These are phyloP conservation scores for Schizopora paradoxa DNA, from an alignment of 1,284 basidiomycete species.

Conservation along the genomic window DNA sequence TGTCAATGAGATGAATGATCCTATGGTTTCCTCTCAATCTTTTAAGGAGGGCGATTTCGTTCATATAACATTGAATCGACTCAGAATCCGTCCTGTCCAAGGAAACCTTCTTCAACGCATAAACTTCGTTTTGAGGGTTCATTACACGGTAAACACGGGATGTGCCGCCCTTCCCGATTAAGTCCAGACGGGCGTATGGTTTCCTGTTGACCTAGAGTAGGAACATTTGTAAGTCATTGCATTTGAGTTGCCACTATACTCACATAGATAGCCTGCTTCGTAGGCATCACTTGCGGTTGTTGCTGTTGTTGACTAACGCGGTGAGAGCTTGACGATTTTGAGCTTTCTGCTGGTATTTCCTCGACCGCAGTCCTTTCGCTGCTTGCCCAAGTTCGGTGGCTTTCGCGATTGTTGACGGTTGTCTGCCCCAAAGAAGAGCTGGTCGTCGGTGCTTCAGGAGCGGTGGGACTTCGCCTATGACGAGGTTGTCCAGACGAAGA, in stretches of 20 bases:
- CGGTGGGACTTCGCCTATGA: conserved; percentile 59
- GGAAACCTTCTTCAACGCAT: conserved; percentile 84
- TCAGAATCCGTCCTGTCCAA: conserved; percentile 83
- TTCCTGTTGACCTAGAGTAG: conserved; percentile 70
- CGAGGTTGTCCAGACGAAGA: conserved; percentile 2
- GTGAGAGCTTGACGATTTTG: no score
- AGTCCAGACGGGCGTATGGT: conserved; percentile 74
- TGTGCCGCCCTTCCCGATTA: conserved; percentile 88
- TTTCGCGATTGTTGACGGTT: conserved; percentile 23
- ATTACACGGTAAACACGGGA: conserved; percentile 92
- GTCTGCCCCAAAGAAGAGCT: conserved; percentile 28
- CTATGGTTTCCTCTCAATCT: conserved; percentile 83
- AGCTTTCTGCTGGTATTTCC: conserved; percentile 25
- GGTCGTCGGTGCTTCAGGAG: conserved; percentile 47
- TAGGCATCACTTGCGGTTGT: not conserved
- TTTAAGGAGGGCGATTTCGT: conserved; percentile 86
- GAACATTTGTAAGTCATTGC: conserved; percentile 5
- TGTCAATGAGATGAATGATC: conserved; percentile 86
- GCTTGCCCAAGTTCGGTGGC: conserved; percentile 22
- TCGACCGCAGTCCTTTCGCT: conserved; percentile 25
- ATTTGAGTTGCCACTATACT: not conserved
- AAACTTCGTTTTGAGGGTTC: conserved; percentile 69
- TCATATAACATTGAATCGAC: conserved; percentile 88
- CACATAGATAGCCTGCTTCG: conserved; percentile 4
- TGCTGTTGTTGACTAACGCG: conserved; percentile 13